These are phyloP conservation scores for Xylariaceae sp. DNA, from an alignment of 2,329 filamentous ascomycete genomes.

Conservation along the genomic window DNA sequence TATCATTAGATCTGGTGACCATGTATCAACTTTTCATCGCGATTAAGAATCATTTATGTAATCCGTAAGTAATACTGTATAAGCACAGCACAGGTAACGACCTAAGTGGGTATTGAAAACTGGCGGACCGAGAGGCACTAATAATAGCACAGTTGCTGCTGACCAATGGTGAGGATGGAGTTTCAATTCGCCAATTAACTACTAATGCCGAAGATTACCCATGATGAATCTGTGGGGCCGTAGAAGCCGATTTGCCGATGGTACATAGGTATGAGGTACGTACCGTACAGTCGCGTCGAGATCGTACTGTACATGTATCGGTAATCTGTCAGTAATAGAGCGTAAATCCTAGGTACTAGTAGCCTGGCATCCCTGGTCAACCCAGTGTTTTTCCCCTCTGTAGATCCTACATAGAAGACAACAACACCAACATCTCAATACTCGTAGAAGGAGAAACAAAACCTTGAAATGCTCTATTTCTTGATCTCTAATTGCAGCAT, in stretches of 20 bases:
- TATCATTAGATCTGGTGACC: no score
- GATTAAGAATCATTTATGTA: no score
- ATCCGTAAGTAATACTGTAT: no score
- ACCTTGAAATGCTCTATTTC: conserved; percentile 2
- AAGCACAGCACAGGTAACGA: no score
- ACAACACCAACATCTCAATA: background rate
- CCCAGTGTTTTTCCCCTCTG: conserved; percentile 15
- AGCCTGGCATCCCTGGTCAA: conserved; percentile 10
- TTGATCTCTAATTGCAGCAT: conserved; percentile 1
- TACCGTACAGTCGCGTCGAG: conserved; percentile 4
- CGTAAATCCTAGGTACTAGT: background rate
- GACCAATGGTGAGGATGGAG: conserved; percentile 2
- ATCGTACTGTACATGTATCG: background rate
- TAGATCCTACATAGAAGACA: background rate
- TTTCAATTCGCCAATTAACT: conserved; percentile 10
- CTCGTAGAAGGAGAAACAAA: conserved; percentile 1
- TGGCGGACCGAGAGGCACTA: no score
- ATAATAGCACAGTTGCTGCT: background rate
- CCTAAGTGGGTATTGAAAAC: no score
- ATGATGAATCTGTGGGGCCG: background rate
- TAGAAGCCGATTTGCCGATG: conserved; percentile 3
- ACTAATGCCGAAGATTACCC: conserved; percentile 9
- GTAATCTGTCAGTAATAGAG: background rate
- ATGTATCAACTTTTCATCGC: no score
- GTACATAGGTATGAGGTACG: background rate